Evolutionary conservation across 345 rosid species (phyloP).

Genomic region (Firmiana major): DNA sequence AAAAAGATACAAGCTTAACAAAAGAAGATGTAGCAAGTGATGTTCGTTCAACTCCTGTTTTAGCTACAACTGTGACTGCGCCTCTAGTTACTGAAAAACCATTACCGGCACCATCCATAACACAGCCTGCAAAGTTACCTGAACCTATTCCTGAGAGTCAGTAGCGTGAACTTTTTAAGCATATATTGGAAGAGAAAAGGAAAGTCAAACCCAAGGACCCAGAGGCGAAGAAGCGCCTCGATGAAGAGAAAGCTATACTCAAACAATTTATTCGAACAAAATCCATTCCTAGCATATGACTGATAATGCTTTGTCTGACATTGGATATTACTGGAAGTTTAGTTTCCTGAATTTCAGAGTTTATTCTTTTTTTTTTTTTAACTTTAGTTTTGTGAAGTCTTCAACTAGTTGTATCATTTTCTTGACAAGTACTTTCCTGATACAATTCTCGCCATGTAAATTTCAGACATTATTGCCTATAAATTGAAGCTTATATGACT

Average conservation of each 20-base stretch:
- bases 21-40: slow-evolving; percentile 34
- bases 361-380: not conserved
- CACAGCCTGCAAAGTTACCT: slow-evolving; percentile 37
- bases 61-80: slow-evolving; percentile 16
- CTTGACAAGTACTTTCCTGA: not conserved
- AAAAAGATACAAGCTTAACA: slow-evolving; percentile 41
- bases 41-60: slow-evolving; percentile 29
- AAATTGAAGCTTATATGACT: too few relatives aligned
- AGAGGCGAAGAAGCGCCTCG: slow-evolving; percentile 66
- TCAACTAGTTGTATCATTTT: not conserved
- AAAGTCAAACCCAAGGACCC: slow-evolving; percentile 65
- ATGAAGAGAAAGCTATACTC: slow-evolving; percentile 82
- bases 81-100: slow-evolving; percentile 31
- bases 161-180: slow-evolving; percentile 78
- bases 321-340: slow-evolving; percentile 2
- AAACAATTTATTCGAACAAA: slow-evolving; percentile 68
- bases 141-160: slow-evolving; percentile 63
- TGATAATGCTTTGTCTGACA: slow-evolving; percentile 2
- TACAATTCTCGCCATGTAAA: not conserved
- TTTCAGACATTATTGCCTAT: not conserved
- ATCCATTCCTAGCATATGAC: slow-evolving; percentile 58
- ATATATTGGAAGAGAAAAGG: slow-evolving; percentile 93
- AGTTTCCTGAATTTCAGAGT: not conserved
- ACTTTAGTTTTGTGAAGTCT: not conserved
- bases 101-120: slow-evolving; percentile 22